Percentiles rank a stretch among this genome's conserved stretches.
Evolutionary conservation across 176 grass and related monocot genomes (phyloP).

Genomic region (Areca catechu): DNA sequence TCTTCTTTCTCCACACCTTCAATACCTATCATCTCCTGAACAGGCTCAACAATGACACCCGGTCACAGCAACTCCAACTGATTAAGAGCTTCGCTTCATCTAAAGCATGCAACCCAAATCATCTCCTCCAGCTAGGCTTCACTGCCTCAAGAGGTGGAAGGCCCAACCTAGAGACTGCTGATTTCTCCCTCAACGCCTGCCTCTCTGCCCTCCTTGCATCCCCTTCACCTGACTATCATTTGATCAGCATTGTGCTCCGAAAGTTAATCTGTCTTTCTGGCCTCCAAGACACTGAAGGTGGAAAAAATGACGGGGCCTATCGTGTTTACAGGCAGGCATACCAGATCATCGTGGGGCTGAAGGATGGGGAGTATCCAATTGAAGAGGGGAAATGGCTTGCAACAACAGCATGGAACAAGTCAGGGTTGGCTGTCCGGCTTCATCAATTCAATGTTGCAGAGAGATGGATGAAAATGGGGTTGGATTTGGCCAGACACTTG

Average conservation of each 20-base stretch:
- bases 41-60: constrained; percentile 29
- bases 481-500: constrained; percentile 63
- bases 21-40: constrained; percentile 55
- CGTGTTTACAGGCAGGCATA: constrained; percentile 70
- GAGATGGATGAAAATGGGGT: constrained; percentile 84
- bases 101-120: constrained; percentile 46
- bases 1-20: constrained; percentile 56
- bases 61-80: constrained; percentile 55
- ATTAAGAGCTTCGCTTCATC: constrained; percentile 65
- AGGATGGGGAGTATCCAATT: constrained; percentile 60
- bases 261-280: constrained; percentile 55
- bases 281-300: constrained; percentile 36
- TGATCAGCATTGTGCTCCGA: constrained; percentile 55
- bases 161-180: constrained; percentile 50
- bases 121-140: constrained; percentile 55
- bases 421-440: constrained; percentile 41
- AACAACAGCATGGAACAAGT: constrained; percentile 73
- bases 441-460: constrained; percentile 41
- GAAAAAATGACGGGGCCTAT: constrained; percentile 51
- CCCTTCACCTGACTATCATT: constrained; percentile 55
- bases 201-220: constrained; percentile 50
- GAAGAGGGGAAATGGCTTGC: constrained; percentile 87
- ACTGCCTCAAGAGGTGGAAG: constrained; percentile 41
- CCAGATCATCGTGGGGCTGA: constrained; percentile 78
- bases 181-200: constrained; percentile 61